These are phyloP conservation scores for Eustoma russellianum DNA, from an alignment of 257 asterid genomes.

Conservation along the genomic window DNA sequence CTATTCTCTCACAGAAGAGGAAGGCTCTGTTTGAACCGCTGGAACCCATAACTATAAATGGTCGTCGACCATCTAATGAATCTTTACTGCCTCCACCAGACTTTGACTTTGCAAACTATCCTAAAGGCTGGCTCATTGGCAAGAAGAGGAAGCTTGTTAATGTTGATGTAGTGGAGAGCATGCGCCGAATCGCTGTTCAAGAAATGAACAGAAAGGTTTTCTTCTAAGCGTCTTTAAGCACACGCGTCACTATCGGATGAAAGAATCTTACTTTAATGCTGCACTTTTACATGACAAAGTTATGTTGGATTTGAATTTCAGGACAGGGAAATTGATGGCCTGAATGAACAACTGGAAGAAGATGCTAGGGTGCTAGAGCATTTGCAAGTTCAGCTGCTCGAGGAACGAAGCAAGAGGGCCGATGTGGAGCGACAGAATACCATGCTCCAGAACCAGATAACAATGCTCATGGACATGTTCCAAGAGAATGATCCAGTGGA, in stretches of 20 bases:
- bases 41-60: slow-evolving; percentile 42
- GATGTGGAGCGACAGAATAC: slow-evolving; percentile 73
- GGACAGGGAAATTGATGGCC: slow-evolving; percentile 93
- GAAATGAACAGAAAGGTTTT: slow-evolving; percentile 93
- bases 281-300: no score
- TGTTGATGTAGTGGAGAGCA: slow-evolving; percentile 94
- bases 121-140: slow-evolving; percentile 91
- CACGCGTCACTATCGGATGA: no score
- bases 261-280: no score
- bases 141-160: slow-evolving; percentile 93
- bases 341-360: slow-evolving; percentile 84
- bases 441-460: slow-evolving; percentile 68
- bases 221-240: no score
- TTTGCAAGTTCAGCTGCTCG: slow-evolving; percentile 83
- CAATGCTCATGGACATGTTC: slow-evolving; percentile 90
- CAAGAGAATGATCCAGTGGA: slow-evolving; percentile 60
- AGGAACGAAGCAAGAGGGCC: slow-evolving; percentile 84
- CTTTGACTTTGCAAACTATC: slow-evolving; percentile 72
- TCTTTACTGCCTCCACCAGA: slow-evolving; percentile 90
- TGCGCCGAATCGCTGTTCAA: slow-evolving; percentile 90
- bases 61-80: slow-evolving; percentile 57
- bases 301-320: slow-evolving; percentile 15
- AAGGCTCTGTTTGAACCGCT: slow-evolving; percentile 83
- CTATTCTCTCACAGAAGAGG: slow-evolving; percentile 69
- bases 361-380: slow-evolving; percentile 81